Evolutionary conservation across 2,329 filamentous ascomycete genomes (phyloP).

Genomic region (Arthrobotrys sinensis): DNA sequence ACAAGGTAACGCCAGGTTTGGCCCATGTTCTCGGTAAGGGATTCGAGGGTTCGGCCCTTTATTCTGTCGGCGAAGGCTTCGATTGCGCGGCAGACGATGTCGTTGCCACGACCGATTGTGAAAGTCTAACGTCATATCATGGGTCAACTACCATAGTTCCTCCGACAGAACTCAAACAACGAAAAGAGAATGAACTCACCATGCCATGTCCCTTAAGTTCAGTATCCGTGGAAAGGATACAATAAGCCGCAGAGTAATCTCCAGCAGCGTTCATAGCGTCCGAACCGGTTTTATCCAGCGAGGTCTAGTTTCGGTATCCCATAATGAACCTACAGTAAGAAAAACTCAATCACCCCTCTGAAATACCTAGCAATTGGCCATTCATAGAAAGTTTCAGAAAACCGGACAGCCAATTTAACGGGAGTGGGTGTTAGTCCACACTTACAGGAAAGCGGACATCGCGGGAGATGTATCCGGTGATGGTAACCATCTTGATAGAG

Average conservation of each 20-base stretch:
- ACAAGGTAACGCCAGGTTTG: slow-evolving; percentile 93
- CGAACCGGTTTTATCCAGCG: slow-evolving; percentile 93
- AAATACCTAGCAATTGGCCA: slow-evolving; percentile 48
- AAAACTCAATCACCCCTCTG: slow-evolving; percentile 55
- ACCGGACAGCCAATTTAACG: slow-evolving; percentile 25
- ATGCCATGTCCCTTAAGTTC: slow-evolving; percentile 82
- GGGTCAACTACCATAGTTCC: neutral
- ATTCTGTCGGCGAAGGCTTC: slow-evolving; percentile 82
- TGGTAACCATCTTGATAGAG: slow-evolving; percentile 72
- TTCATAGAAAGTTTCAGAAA: slow-evolving; percentile 16
- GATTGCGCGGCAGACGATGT: slow-evolving; percentile 90
- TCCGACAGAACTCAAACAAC: neutral
- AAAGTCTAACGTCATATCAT: slow-evolving; percentile 72
- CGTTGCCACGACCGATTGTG: slow-evolving; percentile 90
- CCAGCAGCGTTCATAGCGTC: slow-evolving; percentile 97
- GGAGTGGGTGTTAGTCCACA: slow-evolving; percentile 55
- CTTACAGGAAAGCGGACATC: slow-evolving; percentile 81
- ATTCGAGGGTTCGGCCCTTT: slow-evolving; percentile 80
- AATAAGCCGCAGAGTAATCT: slow-evolving; percentile 95
- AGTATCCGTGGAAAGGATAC: slow-evolving; percentile 86
- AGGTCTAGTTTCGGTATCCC: slow-evolving; percentile 73
- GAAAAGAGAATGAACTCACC: slow-evolving; percentile 69
- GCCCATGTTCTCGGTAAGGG: slow-evolving; percentile 85
- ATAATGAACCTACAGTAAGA: slow-evolving; percentile 40
- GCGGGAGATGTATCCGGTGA: slow-evolving; percentile 79